Base-by-base conservation (phyloP, 2,329 filamentous ascomycete species). In the Dendrostoma leiphaemia region DNA sequence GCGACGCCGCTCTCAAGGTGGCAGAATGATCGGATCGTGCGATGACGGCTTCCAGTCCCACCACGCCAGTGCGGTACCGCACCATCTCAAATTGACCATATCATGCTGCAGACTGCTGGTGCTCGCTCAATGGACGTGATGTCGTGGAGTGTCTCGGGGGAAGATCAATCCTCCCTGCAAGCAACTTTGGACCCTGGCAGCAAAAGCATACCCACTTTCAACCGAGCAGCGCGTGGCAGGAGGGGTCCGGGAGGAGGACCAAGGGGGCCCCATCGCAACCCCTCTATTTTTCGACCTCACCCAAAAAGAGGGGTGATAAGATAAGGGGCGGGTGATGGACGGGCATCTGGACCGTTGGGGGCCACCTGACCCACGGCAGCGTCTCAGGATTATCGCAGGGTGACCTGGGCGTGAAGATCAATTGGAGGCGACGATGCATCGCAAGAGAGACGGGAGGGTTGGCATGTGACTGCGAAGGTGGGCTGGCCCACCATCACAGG, bases 281-380 rank as follows among this genome's bases (percentile, higher is more conserved):
- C 54, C 46, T 50, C 54, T 45, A 38, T 53, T 37, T 53, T 37
- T 35, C 55, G 31, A 57, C 51, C 47, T 46, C 55, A 57, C 48
- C 26, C 37, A 6, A 45, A 54, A 51, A 37, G 55, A 57, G 55
- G 55, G 55, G 55, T 57, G 55, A 57, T 57, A 57, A 57, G 55
- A 57, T 54, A 57, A 57, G 55, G 23, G n/a, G n/a, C 32, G n/a
- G 21, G 46, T 38, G 46, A 38, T 31, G n/a, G 46, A 23, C 24
- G 32, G 26, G 8, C 34, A 15, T 41, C 38, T 23, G 24, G 38
- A 26, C 38, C n/a, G n/a, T n/a, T n/a, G n/a, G n/a, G 23, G 23
- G 12, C 38, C 38, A 23, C 38, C 23, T 41, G 38, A 41, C 21
- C 38, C 7, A 8, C 2, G 6, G 17, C 21, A 13, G 29, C 21